A percentile compares a stretch with the other conserved stretches of the same genome.
phyloP scores from a whole-genome alignment of 371 early-diverging fungal species.

The Mortierella sp. region DNA sequence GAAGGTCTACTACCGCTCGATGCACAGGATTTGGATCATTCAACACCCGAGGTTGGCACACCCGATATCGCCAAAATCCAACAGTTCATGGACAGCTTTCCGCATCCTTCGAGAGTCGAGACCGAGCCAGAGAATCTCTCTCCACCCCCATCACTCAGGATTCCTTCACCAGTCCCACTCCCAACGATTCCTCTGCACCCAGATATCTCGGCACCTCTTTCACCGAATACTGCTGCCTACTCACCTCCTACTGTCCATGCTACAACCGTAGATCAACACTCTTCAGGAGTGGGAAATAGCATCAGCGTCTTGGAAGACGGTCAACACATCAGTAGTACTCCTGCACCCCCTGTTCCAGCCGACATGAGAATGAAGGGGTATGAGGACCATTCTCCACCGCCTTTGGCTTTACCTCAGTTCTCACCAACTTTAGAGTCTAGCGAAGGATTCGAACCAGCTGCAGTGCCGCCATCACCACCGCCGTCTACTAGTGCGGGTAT shows the following conservation, averaged over 20 bases:
- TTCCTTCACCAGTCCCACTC: constrained; percentile 20
- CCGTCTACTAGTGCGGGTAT: neutral
- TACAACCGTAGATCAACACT: too few relatives aligned
- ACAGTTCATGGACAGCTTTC: constrained; percentile 12
- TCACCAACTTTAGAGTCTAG: neutral
- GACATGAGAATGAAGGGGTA: constrained; percentile 1
- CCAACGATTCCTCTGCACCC: neutral
- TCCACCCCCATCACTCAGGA: constrained; percentile 3
- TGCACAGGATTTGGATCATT: constrained; percentile 3
- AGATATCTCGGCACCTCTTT: constrained; percentile 18
- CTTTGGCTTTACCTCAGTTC: neutral
- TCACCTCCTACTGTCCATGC: neutral
- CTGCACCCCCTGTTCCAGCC: constrained; percentile 14
- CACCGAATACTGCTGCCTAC: neutral
- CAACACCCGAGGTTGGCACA: constrained; percentile 25
- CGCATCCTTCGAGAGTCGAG: neutral
- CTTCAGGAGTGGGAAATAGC: constrained; percentile 1
- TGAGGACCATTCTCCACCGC: constrained; percentile 1
- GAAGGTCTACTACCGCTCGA: constrained; percentile 13
- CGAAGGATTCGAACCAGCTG: neutral
- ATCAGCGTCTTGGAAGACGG: neutral
- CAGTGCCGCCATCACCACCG: neutral
- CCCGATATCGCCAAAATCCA: constrained; percentile 19
- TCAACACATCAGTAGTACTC: neutral
- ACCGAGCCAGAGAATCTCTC: neutral